phyloP scores from a whole-genome alignment of 371 early-diverging fungal genomes.

The Rhizoclosmatium hyalinum region DNA sequence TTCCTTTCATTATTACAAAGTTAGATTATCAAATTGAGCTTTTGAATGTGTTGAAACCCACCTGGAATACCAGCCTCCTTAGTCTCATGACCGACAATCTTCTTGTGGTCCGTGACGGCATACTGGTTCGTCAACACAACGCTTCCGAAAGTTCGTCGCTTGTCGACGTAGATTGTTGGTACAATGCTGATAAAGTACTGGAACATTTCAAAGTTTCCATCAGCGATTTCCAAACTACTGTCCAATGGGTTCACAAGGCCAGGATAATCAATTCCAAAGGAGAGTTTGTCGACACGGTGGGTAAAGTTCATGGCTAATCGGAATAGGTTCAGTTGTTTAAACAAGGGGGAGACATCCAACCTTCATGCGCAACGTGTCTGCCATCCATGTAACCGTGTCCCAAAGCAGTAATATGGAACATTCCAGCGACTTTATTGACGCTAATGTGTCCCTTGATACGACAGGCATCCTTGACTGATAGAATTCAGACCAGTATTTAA shows the following conservation, averaged over 20 bases:
- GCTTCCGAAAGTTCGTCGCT: conserved; percentile 52
- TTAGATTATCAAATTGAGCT: conserved; percentile 15
- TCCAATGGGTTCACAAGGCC: conserved; percentile 87
- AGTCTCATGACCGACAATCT: conserved; percentile 47
- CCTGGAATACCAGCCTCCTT: conserved; percentile 48
- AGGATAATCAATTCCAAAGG: conserved; percentile 86
- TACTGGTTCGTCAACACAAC: conserved; percentile 86
- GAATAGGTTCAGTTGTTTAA: background rate
- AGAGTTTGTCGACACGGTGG: conserved; percentile 88
- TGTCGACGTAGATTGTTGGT: conserved; percentile 82
- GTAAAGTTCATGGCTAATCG: conserved; percentile 86
- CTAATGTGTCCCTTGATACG: conserved; percentile 75
- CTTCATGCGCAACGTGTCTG: conserved; percentile 69
- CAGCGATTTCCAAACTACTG: conserved; percentile 72
- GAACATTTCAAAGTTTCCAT: conserved; percentile 65
- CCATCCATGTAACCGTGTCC: conserved; percentile 86
- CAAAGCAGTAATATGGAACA: conserved; percentile 87
- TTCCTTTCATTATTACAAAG: conserved; percentile 58
- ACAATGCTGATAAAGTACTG: conserved; percentile 86
- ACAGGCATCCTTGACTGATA: conserved; percentile 64
- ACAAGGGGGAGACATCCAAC: conserved; percentile 42
- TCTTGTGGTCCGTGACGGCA: conserved; percentile 78
- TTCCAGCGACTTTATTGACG: conserved; percentile 84
- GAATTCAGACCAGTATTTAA: conserved; percentile 16
- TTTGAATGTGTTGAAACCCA: conserved; percentile 9